Evolutionary conservation across 768 basidiomycete species (phyloP), one percentile per base, ranked within the genome.

Genomic region (Serpula lacrymans): DNA sequence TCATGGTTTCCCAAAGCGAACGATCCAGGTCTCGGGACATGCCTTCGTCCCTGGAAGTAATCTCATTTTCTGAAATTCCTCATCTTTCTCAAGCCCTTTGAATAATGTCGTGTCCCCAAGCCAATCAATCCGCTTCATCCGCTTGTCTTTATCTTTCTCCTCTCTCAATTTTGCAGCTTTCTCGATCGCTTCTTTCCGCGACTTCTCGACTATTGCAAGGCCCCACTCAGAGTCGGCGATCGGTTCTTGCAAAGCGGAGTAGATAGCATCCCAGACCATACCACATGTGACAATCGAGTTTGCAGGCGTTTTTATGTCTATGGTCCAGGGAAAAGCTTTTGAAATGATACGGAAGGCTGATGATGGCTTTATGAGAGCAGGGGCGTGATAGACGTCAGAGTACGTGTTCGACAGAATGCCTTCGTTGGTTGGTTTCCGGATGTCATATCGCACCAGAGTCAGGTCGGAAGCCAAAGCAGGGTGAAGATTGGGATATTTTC

Each of bases 211-310:
- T 5, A 70, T 52, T 13, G 77, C 62, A 33, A 80, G 59, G 0
- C 77, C 81, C 82, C 84, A 86, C 50, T 86, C 84, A 3, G 81
- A 81, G 43, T 85, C 81, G 1, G 47, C 69, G 14, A 87, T 64
- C 6, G 68, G 70, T 34, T 74, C 63, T 36, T 83, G 77, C 20
- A 87, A 61, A 34, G 56, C 50, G 5, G 59, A 48, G 42, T 77
- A 62, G 14, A 86, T 27, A 3, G 69, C 75, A 22, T 76, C 72
- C 67, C 82, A 82, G 4, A 86, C 60, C 14, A 67, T 65, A 34
- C 70, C 65, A 44, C 77, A 79, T 2, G 78, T 78, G 33, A 71
- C 43, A 14, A 51, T 23, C 3, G 61, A 49, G 4, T 58, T 55
- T 0, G 47, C 24, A 0, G 57, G 55, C 13, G 62, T 62, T 16